Evolutionary conservation across 805 yeast species (phyloP).

Genomic region (Babjeviella inositovora): DNA sequence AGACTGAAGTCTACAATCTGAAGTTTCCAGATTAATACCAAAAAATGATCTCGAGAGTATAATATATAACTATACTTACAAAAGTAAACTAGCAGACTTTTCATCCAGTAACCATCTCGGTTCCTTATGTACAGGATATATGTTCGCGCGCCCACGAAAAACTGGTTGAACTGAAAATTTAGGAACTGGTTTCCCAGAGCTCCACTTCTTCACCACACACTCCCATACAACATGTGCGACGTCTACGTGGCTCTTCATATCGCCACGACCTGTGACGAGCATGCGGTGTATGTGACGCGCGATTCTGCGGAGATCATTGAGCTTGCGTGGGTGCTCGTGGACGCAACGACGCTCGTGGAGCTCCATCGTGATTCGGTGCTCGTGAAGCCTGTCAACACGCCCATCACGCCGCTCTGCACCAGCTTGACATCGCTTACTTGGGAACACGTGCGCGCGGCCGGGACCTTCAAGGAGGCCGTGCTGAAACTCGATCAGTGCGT

Average conservation of each 20-base stretch:
- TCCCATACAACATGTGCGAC: conserved; percentile 22
- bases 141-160: too few relatives aligned
- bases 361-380: conserved; percentile 24
- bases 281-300: conserved; percentile 35
- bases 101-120: too few relatives aligned
- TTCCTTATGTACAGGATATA: too few relatives aligned
- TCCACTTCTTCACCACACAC: too few relatives aligned
- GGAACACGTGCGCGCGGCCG: conserved; percentile 44
- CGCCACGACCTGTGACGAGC: conserved; percentile 54
- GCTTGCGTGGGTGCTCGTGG: conserved; percentile 50
- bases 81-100: too few relatives aligned
- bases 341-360: conserved; percentile 29
- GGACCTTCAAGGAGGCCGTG: conserved; percentile 49
- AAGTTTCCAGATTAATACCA: too few relatives aligned
- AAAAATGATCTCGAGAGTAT: too few relatives aligned
- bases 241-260: conserved; percentile 44
- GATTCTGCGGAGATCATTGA: conserved; percentile 58
- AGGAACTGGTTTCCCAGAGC: too few relatives aligned
- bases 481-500: conserved; percentile 31
- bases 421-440: conserved; percentile 35
- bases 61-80: too few relatives aligned
- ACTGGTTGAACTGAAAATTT: too few relatives aligned
- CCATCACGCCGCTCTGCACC: conserved; percentile 44
- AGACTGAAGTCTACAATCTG: too few relatives aligned
- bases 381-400: conserved; percentile 49